Percentiles rank a stretch among this genome's conserved stretches.
Evolutionary conservation across 495 filamentous ascomycete species (phyloP).

Genomic region (Chlorociboria aeruginascens): DNA sequence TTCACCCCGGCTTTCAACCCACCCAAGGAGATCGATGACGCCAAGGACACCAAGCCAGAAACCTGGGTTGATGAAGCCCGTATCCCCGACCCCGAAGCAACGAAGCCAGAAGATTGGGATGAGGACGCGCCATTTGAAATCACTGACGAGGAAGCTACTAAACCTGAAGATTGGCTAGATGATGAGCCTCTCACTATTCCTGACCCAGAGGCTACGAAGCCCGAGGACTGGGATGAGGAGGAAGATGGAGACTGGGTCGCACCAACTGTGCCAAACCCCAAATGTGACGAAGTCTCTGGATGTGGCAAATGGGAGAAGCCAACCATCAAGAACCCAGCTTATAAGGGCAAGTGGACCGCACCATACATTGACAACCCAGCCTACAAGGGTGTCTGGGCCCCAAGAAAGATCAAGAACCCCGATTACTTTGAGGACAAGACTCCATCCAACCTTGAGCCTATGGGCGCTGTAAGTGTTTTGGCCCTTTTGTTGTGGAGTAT

Average conservation of each 20-base stretch:
- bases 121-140: conserved; percentile 97
- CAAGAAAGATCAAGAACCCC: conserved; percentile 90
- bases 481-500: conserved; percentile 18
- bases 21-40: conserved; percentile 89
- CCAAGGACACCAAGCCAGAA: conserved; percentile 87
- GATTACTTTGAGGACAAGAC: conserved; percentile 96
- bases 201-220: conserved; percentile 96
- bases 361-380: conserved; percentile 94
- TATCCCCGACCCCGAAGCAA: conserved; percentile 86
- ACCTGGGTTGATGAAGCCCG: conserved; percentile 90
- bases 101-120: conserved; percentile 97
- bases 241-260: conserved; percentile 98
- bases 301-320: conserved; percentile 91
- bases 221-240: conserved; percentile 99
- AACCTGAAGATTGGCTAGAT: conserved; percentile 94
- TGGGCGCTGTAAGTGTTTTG: conserved; percentile 69
- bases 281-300: conserved; percentile 86
- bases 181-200: conserved; percentile 76
- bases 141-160: conserved; percentile 80
- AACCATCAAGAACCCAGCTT: conserved; percentile 88
- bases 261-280: conserved; percentile 73
- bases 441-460: conserved; percentile 92
- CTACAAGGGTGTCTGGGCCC: conserved; percentile 91
- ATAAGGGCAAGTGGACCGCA: conserved; percentile 98
- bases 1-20: conserved; percentile 93